Evolutionary conservation across 1,284 basidiomycete species (phyloP).

Genomic region (Rhodotorula sp.): DNA sequence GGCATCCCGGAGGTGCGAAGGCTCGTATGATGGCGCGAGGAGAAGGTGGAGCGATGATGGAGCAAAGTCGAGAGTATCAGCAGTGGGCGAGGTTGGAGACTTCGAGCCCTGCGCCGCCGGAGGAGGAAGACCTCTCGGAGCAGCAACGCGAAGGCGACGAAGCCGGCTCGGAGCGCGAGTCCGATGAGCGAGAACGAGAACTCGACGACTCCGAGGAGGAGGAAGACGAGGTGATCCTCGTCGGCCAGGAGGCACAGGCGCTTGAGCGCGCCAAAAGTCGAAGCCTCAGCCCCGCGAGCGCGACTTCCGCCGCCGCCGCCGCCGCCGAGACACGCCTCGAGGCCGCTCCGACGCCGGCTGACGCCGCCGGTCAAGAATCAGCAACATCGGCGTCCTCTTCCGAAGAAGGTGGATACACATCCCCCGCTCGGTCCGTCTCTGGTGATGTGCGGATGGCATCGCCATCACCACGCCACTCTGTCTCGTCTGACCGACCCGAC

Average conservation of each 20-base stretch:
- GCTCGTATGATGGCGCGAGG: not conserved
- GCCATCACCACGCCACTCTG: no score
- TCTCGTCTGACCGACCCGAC: no score
- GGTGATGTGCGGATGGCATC: no score
- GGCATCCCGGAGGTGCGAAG: not conserved
- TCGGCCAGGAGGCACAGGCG: not conserved
- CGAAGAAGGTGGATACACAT: no score
- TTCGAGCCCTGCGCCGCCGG: slow-evolving; percentile 13
- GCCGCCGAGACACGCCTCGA: not conserved
- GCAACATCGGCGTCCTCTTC: no score
- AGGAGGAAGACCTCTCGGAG: not conserved
- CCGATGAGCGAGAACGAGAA: not conserved
- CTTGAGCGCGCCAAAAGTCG: slow-evolving; percentile 5
- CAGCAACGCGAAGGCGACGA: not conserved
- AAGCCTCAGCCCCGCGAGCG: not conserved
- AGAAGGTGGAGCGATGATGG: not conserved
- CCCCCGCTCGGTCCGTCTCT: no score
- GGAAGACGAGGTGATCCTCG: slow-evolving; percentile 2
- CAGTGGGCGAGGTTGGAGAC: slow-evolving; percentile 1
- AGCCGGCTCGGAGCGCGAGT: not conserved
- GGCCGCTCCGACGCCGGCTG: no score
- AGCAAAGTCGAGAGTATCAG: slow-evolving; percentile 26
- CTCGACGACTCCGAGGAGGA: slow-evolving; percentile 9
- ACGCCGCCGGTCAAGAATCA: no score
- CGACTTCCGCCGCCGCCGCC: not conserved